Evolutionary conservation across 805 yeast species (phyloP), one percentile per base, ranked within the genome.

Genomic region (Lipomyces chichibuensis): DNA sequence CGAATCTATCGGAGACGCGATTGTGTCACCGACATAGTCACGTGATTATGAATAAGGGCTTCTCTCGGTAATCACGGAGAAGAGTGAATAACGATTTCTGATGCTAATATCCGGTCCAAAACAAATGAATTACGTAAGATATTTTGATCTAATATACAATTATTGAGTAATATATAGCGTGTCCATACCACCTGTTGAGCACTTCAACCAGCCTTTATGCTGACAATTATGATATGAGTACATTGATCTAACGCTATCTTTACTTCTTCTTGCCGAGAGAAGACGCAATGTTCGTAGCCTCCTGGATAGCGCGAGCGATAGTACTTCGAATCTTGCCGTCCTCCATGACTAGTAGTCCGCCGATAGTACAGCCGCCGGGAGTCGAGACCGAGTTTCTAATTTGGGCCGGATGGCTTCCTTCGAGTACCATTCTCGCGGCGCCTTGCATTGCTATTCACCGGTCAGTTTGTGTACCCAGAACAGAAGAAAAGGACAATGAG

Each of bases 291-390:
- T 84, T 84, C n/a, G 98, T 91, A 46, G 98, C 94, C 76, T 92
- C 96, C 77, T 91, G 92, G 32, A 95, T 89, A 52, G 96, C 97
- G 74, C 92, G 84, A 59, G 96, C 86, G 74, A 95, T 89, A 29
- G 92, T 94, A 57, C 91, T 85, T 80, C 97, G 88, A 58, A 95
- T 90, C 60, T 94, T 96, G 59, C 86, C 87, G 72, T 92, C 97
- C 81, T 95, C 99, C 89, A 95, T 87, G 71, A 88, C 91, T 78
- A 94, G 84, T 66, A 95, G 81, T 0, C 99, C 99, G 9, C 97
- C 97, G 77, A 95, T 95, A 3, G 99, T 95, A 60, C 98, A 93
- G 43, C 99, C 99, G 37, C 95, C 99, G 29, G 99, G 99, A 0
- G 99, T 95, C 76, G 97, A 92, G 8, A 95, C 95, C 73, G 88